Base-by-base conservation (phyloP, 1,139 yeast species). In the Geotrichum aggregatum region DNA sequence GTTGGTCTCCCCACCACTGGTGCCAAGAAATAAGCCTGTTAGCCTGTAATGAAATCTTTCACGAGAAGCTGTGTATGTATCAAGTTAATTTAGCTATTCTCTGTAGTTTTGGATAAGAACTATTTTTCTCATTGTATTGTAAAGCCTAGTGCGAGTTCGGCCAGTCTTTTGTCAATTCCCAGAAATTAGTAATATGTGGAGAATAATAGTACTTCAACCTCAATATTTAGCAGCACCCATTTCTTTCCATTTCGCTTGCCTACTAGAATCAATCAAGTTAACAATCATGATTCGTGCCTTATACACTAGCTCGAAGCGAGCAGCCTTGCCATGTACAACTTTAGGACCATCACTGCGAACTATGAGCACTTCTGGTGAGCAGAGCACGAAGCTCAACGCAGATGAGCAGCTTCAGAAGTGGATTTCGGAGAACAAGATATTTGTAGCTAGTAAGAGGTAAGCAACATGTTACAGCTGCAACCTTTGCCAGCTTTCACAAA, bases 1-100 rank as follows among this genome's bases (percentile, higher is more conserved):
- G 78, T 84, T 52, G 94, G 94, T 0, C 75, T 86, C 61, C 94
- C 94, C 65, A 84, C 95, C 10, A 83, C 91, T 16, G 89, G 88
- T 59, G 62, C 61, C 55, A 59, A 60, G 60, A 57, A 56, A 51
- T 55, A 55, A 53, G 48, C 30, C 24, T 34, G 28, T 38, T 21
- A 38, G 42, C 30, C n/a, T 21, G 14, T 38, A 24, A 21, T 19
- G 26, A 21, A 38, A 24, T 24, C 28, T 24, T 24, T 8, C 28
- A 24, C 8, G 42, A 18, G 14, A 21, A 14, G 19, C 19, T 21
- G 19, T 38, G 30, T 38, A 19, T 21, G 30, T 38, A 34, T 34
- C 36, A 16, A 34, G 36, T 34, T 34, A 34, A 34, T 34, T 34
- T 34, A 34, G 36, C 36, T 34, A 34, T 34, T 34, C 36, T 34